Evolutionary conservation across 1,139 yeast species (phyloP), one percentile per base, ranked within the genome.

Genomic region (Arxiozyma bovina): DNA sequence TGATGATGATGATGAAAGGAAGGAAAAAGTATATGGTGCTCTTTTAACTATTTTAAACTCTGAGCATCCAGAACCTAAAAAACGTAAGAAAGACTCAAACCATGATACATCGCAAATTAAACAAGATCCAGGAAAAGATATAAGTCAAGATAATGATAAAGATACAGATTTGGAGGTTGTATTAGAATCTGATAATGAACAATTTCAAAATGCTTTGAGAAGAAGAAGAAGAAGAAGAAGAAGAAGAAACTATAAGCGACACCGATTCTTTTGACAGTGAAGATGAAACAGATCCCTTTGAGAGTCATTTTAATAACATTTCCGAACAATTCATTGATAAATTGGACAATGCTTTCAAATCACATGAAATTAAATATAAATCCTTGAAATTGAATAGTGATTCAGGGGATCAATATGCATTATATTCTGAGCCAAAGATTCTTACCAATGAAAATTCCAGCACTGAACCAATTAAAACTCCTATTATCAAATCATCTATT

Each of bases 1-100:
- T 53, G 51, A 46, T 7, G 54, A 51, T 21, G 65, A 60, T 17
- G 68, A 61, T 48, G 70, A 67, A 45, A 56, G 52, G 27, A 67
- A 68, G 54, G 75, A 76, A 9, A 74, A 77, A 66, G 93, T 94
- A 0, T 88, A 88, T 67, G 79, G 81, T 62, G 96, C 96, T 0
- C 73, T 90, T 53, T 72, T 90, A 65, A 85, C 94, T 0, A 75
- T 88, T 53, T 74, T 89, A 56, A 77, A 77, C 50, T 74, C 81
- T 2, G 88, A 83, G 52, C 80, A 69, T 60, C 62, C 66, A 25
- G 59, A 64, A 51, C 62, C 21, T 64, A 63, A 34, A 64, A 60
- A 64, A 63, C 22, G 50, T 42, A 53, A 44, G 17, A n/a, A 43
- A 27, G 12, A 15, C 21, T 38, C 40, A 3, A 44, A 38, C 3